Base-by-base conservation (phyloP, 225 moss, liverwort and hornwort genomes). In the Physcomitrium patens region DNA sequence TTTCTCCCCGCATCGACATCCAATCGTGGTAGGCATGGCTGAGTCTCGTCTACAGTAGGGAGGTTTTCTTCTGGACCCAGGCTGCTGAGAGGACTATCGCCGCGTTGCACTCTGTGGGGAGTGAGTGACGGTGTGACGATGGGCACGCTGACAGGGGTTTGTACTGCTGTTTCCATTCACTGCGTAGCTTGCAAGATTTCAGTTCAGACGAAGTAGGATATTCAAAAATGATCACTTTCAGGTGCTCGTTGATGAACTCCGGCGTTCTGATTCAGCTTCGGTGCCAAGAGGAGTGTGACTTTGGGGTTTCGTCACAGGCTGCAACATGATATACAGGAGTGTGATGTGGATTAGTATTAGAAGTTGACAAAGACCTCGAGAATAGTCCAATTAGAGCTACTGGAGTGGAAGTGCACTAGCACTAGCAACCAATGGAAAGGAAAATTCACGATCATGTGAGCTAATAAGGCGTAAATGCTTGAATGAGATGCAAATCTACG, bases 1-100 rank as follows among this genome's bases (percentile, higher is more conserved):
- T 47, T 66, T 31, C 18, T 12, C 15, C 50, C 60, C 5, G 0
- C 17, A 11, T 68, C 80, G 10, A 62, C 22, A n/a, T 55, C 47
- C 17, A 41, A 7, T 5, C 6, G 42, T 56, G 51, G 28, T 49
- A 50, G 23, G 56, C 58, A 52, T 10, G 68, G 68, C 44, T 77
- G 65, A 15, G 70, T 82, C 57, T 85, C 82, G 5, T 70, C 82
- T 9, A 85, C 79, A 57, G 26, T 64, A 13, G 79, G 27, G 0
- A 80, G 48, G 53, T 17, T 31, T 22, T 7, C 4, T 27, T 50
- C 70, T 13, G 18, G 10, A 45, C 19, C 31, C 0, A 37, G 31
- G 17, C 31, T 37, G n/a, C 72, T 19, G 10, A 24, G 43, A 13
- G 11, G 7, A 48, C 8, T 13, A 22, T 10, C 22, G 76, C 16